Conservation (phyloP, 345 rosid species). For the Camelina laxa region DNA sequence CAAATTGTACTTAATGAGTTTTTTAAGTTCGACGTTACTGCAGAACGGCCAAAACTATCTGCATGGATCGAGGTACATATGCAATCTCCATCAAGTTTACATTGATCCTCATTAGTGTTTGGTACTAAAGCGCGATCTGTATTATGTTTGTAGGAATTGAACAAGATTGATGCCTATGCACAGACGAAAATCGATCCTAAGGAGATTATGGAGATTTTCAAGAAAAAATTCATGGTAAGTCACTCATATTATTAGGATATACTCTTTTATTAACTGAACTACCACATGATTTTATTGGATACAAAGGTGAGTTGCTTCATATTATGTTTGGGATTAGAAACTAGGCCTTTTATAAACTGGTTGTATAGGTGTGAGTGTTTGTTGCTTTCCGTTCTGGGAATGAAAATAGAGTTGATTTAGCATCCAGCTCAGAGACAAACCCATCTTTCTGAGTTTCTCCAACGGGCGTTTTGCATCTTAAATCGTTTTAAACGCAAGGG, state of each 20-base stretch:
- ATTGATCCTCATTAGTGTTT: background rate
- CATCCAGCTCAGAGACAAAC: background rate
- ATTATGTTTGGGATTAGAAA: background rate
- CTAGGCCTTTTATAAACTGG: background rate
- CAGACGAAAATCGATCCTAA: constrained; percentile 66
- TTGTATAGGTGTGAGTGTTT: background rate
- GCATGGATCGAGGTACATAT: constrained; percentile 73
- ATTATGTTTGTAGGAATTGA: constrained; percentile 56
- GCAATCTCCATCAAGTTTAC: background rate
- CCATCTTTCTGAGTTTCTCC: background rate
- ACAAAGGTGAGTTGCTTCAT: background rate
- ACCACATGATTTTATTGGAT: background rate
- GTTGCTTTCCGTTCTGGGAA: background rate
- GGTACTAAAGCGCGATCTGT: background rate
- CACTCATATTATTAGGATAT: background rate
- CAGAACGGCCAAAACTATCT: constrained; percentile 74
- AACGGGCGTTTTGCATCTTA: background rate
- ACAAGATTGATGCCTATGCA: constrained; percentile 74
- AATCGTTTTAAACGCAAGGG: background rate
- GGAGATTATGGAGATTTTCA: constrained; percentile 55
- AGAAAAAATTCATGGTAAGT: constrained; percentile 56
- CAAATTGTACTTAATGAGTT: constrained; percentile 55
- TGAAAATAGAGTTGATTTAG: background rate
- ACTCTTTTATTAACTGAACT: background rate
- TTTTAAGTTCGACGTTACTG: constrained; percentile 61